A percentile compares a stretch with the other conserved stretches of the same genome.
Conservation (phyloP, 257 asterid species). For the Eucommia ulmoides region DNA sequence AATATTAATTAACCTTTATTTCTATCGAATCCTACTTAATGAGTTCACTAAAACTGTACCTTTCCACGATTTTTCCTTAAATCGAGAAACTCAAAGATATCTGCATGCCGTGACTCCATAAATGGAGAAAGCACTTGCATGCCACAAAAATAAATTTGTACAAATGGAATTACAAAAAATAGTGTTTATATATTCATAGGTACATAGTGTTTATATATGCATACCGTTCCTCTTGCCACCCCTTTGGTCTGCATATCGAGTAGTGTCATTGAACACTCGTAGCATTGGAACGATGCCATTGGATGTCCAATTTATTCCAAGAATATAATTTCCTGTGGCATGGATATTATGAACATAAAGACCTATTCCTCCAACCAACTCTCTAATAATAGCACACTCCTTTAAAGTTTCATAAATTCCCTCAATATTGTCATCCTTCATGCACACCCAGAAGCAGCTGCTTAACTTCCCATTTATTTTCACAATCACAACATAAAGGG, state of each 20-base stretch:
- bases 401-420: slow-evolving; percentile 90
- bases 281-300: slow-evolving; percentile 98
- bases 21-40: too few species aligned
- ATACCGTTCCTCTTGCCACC: slow-evolving; percentile 97
- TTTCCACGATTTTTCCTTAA: slow-evolving; percentile 89
- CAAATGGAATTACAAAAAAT: too few species aligned
- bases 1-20: too few species aligned
- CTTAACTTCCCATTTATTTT: slow-evolving; percentile 55
- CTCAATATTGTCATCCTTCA: slow-evolving; percentile 96
- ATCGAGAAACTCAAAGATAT: slow-evolving; percentile 76
- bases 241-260: slow-evolving; percentile 93
- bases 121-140: slow-evolving; percentile 92
- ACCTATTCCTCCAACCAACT: slow-evolving; percentile 98
- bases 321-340: slow-evolving; percentile 91
- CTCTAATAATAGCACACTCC: slow-evolving; percentile 98
- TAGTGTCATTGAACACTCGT: slow-evolving; percentile 89
- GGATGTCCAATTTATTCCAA: slow-evolving; percentile 93
- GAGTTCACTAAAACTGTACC: too few species aligned
- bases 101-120: slow-evolving; percentile 99
- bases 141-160: slow-evolving; percentile 9
- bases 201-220: too few species aligned
- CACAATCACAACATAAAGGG: too few species aligned
- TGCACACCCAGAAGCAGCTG: slow-evolving; percentile 90
- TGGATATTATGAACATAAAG: slow-evolving; percentile 86
- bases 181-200: too few species aligned